These are phyloP conservation scores for Setaria italica DNA, from an alignment of 202 grass and related monocot species.

Conservation along the genomic window DNA sequence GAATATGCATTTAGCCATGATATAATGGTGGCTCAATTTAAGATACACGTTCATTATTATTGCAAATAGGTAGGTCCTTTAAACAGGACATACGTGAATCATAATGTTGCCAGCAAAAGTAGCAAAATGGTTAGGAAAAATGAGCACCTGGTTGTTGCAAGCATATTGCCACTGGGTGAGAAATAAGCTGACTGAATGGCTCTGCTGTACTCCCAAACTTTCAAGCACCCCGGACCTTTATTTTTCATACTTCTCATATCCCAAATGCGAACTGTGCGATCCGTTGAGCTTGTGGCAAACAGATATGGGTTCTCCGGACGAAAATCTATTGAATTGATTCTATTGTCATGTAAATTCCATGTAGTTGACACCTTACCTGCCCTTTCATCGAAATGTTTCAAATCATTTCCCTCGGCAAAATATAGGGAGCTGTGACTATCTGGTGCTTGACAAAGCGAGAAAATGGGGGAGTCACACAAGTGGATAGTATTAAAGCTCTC, in stretches of 20 bases:
- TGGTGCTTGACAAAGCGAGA: conserved; percentile 66
- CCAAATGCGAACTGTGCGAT: conserved; percentile 73
- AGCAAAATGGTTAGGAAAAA: background rate
- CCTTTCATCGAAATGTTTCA: conserved; percentile 77
- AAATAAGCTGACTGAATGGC: conserved; percentile 86
- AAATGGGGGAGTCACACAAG: conserved; percentile 58
- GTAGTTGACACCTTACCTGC: conserved; percentile 53
- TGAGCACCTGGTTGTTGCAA: conserved; percentile 82
- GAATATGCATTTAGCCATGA: background rate
- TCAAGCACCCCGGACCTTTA: conserved; percentile 53
- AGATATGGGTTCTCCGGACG: conserved; percentile 62
- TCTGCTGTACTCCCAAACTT: conserved; percentile 51
- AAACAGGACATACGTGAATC: background rate
- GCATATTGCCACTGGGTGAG: conserved; percentile 69
- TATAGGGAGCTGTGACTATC: conserved; percentile 61
- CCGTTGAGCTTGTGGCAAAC: conserved; percentile 76
- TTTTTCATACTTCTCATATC: conserved; percentile 71
- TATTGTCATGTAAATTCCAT: conserved; percentile 66
- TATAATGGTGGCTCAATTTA: conserved; percentile 35
- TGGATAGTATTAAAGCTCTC: conserved; percentile 70
- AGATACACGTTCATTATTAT: conserved; percentile 14
- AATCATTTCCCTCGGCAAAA: conserved; percentile 64
- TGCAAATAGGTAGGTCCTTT: conserved; percentile 23
- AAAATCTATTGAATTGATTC: conserved; percentile 88
- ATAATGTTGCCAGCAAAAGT: background rate